Conservation (phyloP, 2,329 filamentous ascomycete genomes). For the Truncatella angustata region DNA sequence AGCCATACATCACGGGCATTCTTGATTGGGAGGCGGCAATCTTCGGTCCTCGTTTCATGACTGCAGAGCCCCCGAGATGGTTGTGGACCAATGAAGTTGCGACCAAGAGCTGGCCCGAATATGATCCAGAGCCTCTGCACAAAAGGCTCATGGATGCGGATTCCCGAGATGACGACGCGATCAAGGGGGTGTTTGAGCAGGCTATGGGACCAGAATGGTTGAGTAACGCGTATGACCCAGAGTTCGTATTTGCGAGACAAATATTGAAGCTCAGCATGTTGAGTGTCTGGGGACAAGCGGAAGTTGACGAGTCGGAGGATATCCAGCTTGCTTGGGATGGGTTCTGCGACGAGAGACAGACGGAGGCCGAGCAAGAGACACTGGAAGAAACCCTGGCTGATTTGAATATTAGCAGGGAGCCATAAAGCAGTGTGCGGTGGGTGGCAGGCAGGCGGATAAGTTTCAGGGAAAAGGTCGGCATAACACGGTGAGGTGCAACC, state of each 20-base stretch:
- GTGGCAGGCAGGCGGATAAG: no score
- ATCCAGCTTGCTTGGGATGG: background rate
- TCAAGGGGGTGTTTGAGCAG: background rate
- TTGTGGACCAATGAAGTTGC: background rate
- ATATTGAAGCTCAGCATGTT: background rate
- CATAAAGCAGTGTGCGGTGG: no score
- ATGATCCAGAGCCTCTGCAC: background rate
- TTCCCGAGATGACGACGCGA: background rate
- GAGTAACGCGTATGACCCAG: background rate
- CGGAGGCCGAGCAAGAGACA: background rate
- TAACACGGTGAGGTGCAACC: no score
- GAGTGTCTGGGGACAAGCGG: background rate
- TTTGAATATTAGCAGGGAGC: background rate
- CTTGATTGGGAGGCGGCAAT: background rate
- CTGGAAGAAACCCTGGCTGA: background rate
- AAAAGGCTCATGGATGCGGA: background rate
- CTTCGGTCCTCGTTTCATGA: background rate
- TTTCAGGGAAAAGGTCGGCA: no score
- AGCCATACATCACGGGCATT: background rate
- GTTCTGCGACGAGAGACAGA: background rate
- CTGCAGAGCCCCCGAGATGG: background rate
- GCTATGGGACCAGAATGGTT: background rate
- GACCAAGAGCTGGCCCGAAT: background rate
- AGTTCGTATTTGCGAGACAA: background rate
- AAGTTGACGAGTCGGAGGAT: background rate